Conservation (phyloP, 2,329 filamentous ascomycete species). For the Ophiostoma ips region DNA sequence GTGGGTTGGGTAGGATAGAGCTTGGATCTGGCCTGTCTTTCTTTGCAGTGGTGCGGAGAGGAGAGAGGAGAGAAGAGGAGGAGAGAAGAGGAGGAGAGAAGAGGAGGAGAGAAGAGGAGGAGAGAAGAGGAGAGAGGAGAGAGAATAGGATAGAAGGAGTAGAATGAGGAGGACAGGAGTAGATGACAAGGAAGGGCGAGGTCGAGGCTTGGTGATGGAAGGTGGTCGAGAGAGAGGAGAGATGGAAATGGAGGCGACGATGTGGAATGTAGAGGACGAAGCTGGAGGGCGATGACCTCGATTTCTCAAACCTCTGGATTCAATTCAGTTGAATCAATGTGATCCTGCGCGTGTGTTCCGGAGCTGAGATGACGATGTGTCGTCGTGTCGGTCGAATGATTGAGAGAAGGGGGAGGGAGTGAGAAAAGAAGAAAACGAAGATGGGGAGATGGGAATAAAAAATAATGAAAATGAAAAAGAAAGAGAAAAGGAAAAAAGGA, state of each 20-base stretch:
- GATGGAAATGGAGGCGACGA: neutral
- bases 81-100: neutral
- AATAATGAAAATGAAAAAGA: neutral
- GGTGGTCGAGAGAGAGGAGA: neutral
- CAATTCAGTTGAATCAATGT: neutral
- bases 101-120: neutral
- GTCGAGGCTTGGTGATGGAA: neutral
- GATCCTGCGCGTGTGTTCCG: neutral
- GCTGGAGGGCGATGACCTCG: neutral
- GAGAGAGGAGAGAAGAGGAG: neutral
- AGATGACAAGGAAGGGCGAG: neutral
- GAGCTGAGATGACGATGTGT: neutral
- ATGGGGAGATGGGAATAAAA: neutral
- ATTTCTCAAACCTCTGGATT: slow-evolving; percentile 1
- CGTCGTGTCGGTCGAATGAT: neutral
- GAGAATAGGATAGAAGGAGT: neutral
- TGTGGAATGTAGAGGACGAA: neutral
- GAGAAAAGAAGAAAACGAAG: neutral
- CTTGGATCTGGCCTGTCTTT: neutral
- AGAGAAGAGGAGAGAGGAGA: neutral
- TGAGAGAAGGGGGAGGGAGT: neutral
- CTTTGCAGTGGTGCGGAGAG: neutral
- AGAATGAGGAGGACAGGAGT: neutral
- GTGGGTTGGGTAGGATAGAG: neutral
- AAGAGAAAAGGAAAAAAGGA: neutral